Conservation (phyloP, 2,329 filamentous ascomycete genomes). For the Ambrosiella beaveri region DNA sequence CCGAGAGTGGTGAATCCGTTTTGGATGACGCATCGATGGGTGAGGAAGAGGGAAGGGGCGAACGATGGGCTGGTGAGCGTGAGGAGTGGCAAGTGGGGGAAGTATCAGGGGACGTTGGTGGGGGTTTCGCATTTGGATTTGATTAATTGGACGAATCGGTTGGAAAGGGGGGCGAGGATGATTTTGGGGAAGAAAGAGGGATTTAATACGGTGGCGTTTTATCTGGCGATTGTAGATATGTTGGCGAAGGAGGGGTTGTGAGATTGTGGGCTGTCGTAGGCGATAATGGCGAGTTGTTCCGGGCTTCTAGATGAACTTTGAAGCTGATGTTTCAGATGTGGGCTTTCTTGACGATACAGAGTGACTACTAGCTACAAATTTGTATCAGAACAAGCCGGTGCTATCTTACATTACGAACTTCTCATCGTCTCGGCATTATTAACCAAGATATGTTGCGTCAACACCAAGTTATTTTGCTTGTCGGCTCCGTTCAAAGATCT, state of each 20-base stretch:
- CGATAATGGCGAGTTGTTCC: background rate
- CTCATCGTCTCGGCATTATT: too few relatives aligned
- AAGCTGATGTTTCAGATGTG: too few relatives aligned
- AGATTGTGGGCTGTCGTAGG: slow-evolving; percentile 6
- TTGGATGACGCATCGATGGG: slow-evolving; percentile 32
- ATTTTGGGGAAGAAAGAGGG: slow-evolving; percentile 36
- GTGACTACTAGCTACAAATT: too few relatives aligned
- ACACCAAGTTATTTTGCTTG: too few relatives aligned
- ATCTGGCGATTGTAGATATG: slow-evolving; percentile 51
- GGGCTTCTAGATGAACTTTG: too few relatives aligned
- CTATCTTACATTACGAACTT: too few relatives aligned
- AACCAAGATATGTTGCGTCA: too few relatives aligned
- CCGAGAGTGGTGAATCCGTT: slow-evolving; percentile 51
- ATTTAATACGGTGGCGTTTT: slow-evolving; percentile 52
- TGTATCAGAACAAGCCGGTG: too few relatives aligned
- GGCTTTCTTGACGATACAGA: too few relatives aligned
- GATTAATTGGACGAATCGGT: slow-evolving; percentile 50
- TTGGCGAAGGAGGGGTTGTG: slow-evolving; percentile 45
- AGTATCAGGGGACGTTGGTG: slow-evolving; percentile 45
- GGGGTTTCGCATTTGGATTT: slow-evolving; percentile 46
- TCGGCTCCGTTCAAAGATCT: too few relatives aligned
- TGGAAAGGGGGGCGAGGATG: slow-evolving; percentile 36
- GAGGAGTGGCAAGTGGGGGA: slow-evolving; percentile 42
- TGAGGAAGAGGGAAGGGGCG: slow-evolving; percentile 35
- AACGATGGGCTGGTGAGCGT: slow-evolving; percentile 56